A percentile compares a stretch with the other conserved stretches of the same genome.
Evolutionary conservation across 2,329 filamentous ascomycete species (phyloP).

Genomic region (Arthroderma sp.): DNA sequence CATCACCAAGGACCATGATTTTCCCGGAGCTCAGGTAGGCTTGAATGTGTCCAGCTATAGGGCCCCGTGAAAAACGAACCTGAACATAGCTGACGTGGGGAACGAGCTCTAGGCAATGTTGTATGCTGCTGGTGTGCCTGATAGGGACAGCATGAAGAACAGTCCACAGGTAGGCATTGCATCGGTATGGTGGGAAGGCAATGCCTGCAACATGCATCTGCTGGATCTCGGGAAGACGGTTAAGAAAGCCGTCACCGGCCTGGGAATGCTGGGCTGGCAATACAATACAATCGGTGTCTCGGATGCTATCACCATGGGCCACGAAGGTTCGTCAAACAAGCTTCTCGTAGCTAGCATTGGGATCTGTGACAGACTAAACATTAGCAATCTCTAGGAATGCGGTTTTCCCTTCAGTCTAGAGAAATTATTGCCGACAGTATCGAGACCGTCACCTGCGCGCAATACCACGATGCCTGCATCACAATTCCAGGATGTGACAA

Average conservation of each 20-base stretch:
- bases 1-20: conserved; percentile 76
- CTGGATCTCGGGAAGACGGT: conserved; percentile 78
- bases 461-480: conserved; percentile 87
- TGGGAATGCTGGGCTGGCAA: conserved; percentile 87
- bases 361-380: neutral
- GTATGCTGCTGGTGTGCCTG: conserved; percentile 79
- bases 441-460: conserved; percentile 83
- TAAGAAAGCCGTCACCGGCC: conserved; percentile 66
- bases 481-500: conserved; percentile 91
- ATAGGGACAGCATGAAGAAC: conserved; percentile 73
- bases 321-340: conserved; percentile 51
- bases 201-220: conserved; percentile 75
- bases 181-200: conserved; percentile 95
- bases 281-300: conserved; percentile 86
- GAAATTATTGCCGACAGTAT: conserved; percentile 92
- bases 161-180: conserved; percentile 83
- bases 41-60: conserved; percentile 1
- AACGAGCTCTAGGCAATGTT: conserved; percentile 63
- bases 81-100: neutral
- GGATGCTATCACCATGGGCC: conserved; percentile 91
- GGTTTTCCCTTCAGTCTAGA: conserved; percentile 78
- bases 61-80: no score
- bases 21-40: conserved; percentile 71
- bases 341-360: neutral
- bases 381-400: conserved; percentile 54